A percentile compares a stretch with the other conserved stretches of the same genome.
phyloP scores from a whole-genome alignment of 2,329 filamentous ascomycete genomes.

The Ceratocystis alfenasii region DNA sequence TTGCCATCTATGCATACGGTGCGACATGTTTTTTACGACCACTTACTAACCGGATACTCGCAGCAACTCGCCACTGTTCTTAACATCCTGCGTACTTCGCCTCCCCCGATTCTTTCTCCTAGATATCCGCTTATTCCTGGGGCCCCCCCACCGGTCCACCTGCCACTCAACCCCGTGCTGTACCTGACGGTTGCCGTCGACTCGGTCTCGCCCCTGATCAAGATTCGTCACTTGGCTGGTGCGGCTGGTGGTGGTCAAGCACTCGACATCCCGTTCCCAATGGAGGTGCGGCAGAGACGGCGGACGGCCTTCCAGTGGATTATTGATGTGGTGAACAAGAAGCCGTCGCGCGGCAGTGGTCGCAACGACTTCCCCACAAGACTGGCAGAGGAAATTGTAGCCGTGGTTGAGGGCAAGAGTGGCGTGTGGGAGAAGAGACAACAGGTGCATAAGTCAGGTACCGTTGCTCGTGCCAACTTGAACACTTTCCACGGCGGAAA shows the following conservation, averaged over 20 bases:
- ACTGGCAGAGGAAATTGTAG: slow-evolving; percentile 74
- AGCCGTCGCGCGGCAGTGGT: slow-evolving; percentile 59
- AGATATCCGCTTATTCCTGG: slow-evolving; percentile 61
- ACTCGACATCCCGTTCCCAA: slow-evolving; percentile 69
- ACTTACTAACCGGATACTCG: slow-evolving; percentile 14
- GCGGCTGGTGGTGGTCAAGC: slow-evolving; percentile 75
- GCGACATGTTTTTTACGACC: not conserved
- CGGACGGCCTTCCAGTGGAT: slow-evolving; percentile 81
- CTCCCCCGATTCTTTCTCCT: slow-evolving; percentile 64
- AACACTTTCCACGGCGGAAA: slow-evolving; percentile 24
- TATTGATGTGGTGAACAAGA: slow-evolving; percentile 67
- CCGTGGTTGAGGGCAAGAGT: slow-evolving; percentile 77
- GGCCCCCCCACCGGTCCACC: slow-evolving; percentile 60
- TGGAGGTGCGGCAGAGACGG: slow-evolving; percentile 62
- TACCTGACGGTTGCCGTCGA: slow-evolving; percentile 88
- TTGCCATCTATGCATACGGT: not conserved
- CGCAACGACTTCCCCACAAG: slow-evolving; percentile 61
- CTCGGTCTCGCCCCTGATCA: slow-evolving; percentile 78
- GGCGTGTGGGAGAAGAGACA: slow-evolving; percentile 71
- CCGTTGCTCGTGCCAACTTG: slow-evolving; percentile 64
- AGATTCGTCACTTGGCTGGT: slow-evolving; percentile 62
- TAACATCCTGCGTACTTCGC: slow-evolving; percentile 69
- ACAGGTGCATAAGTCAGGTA: slow-evolving; percentile 67
- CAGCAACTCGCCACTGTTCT: slow-evolving; percentile 80
- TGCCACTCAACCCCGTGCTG: slow-evolving; percentile 77